phyloP scores from a whole-genome alignment of 2,329 filamentous ascomycete genomes.

The Trichoderma lentiforme region DNA sequence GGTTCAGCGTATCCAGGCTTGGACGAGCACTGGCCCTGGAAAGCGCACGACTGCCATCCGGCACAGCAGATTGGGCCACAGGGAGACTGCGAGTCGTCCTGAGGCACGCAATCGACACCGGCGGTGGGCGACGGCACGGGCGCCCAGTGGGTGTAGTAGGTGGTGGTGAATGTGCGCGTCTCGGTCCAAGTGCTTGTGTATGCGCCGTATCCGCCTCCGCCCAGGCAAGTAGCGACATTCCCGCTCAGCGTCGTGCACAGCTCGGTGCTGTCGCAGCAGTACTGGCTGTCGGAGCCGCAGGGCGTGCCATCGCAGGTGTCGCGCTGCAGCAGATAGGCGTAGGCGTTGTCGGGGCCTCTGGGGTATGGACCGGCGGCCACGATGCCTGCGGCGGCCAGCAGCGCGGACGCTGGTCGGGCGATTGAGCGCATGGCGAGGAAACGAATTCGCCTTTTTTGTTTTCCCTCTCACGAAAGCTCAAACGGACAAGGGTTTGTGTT shows the following conservation, averaged over 20 bases:
- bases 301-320: slow-evolving; percentile 39
- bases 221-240: slow-evolving; percentile 49
- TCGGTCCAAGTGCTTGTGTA: slow-evolving; percentile 60
- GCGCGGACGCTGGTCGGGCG: slow-evolving; percentile 19
- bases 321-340: slow-evolving; percentile 48
- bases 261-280: slow-evolving; percentile 51
- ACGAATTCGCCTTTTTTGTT: not conserved
- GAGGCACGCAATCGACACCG: slow-evolving; percentile 49
- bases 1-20: slow-evolving; percentile 47
- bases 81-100: slow-evolving; percentile 51
- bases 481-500: not conserved
- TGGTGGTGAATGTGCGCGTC: slow-evolving; percentile 59
- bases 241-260: slow-evolving; percentile 49
- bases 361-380: slow-evolving; percentile 47
- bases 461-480: not conserved
- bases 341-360: slow-evolving; percentile 46
- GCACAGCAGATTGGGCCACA: slow-evolving; percentile 72
- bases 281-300: slow-evolving; percentile 54
- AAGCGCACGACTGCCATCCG: slow-evolving; percentile 64
- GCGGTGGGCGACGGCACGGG: slow-evolving; percentile 44
- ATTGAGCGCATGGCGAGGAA: slow-evolving; percentile 13
- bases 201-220: slow-evolving; percentile 32
- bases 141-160: slow-evolving; percentile 49
- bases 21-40: slow-evolving; percentile 54
- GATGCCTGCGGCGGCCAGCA: slow-evolving; percentile 36